Base-by-base conservation (phyloP, 2,329 filamentous ascomycete genomes). In the Paecilomyces variotii region DNA sequence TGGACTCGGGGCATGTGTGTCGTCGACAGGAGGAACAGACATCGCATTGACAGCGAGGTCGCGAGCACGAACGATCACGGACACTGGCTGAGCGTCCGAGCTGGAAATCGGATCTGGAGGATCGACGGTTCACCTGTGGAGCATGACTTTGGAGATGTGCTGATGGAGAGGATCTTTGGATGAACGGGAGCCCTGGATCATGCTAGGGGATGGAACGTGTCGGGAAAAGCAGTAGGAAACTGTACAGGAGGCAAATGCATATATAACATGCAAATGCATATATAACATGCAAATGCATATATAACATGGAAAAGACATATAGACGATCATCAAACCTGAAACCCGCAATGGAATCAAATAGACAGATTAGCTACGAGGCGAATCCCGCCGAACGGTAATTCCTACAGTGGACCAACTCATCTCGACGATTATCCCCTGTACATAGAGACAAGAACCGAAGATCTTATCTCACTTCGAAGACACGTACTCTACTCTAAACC, bases 1-100 rank as follows among this genome's bases (percentile, higher is more conserved):
- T 99, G 94, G 94, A 96, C 92, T 53, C 82, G 90, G 58, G 93
- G 94, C 1, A 92, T 94, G 87, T 92, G 91, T 69, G 82, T 97
- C 32, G 79, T 91, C 49, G 94, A 99, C 78, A 81, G 85, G 35
- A 82, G 94, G 59, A 76, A 74, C 51, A 76, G 71, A 60, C 76
- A 72, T 57, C 74, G 68, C 60, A 73, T 66, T 71, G 79, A 62
- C 68, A 77, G 64, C 69, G 80, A 81, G 25, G 77, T 79, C 52
- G 82, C 83, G 64, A 81, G 86, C 30, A 80, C 86, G 0, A 89
- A 87, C 49, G 93, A 97, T 72, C 79, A 85, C 74, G 74, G 84
- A 65, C 78, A 87, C 56, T 97, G 94, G 94, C 73, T 94, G 68
- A 90, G 87, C 71, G 72, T 76, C 12, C 79, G 77, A 63, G 86